Evolutionary conservation across 345 rosid species (phyloP).

Genomic region (Heritiera littoralis): DNA sequence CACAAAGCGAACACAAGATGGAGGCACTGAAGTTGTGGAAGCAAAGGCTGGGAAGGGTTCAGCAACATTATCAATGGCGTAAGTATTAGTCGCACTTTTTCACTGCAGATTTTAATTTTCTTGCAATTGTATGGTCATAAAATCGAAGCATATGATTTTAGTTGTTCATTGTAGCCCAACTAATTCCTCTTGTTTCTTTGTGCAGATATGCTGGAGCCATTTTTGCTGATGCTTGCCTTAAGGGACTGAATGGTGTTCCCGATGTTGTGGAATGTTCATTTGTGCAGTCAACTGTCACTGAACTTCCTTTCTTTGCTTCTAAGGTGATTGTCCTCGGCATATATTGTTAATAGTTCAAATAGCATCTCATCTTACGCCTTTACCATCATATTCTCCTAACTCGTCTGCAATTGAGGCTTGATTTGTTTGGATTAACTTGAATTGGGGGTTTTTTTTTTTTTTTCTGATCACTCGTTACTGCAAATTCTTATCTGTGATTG

Average conservation of each 20-base stretch:
- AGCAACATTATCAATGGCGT: constrained; percentile 92
- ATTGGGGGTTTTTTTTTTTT: no score
- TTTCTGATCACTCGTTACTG: no score
- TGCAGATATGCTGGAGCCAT: constrained; percentile 84
- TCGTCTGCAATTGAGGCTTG: no score
- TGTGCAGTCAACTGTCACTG: constrained; percentile 74
- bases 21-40: constrained; percentile 91
- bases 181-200: background rate
- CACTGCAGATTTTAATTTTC: constrained; percentile 7
- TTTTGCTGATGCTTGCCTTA: constrained; percentile 84
- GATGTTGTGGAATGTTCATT: constrained; percentile 75
- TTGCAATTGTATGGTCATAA: background rate
- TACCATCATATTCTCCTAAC: background rate
- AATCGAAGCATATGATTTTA: background rate
- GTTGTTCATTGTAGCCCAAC: background rate
- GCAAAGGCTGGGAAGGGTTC: constrained; percentile 97
- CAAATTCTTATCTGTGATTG: background rate
- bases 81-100: constrained; percentile 33
- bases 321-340: constrained; percentile 36
- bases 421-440: no score
- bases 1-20: constrained; percentile 85
- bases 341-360: background rate
- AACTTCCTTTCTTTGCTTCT: constrained; percentile 83
- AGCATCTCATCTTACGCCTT: background rate
- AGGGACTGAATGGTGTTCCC: constrained; percentile 83